Percentiles rank a stretch among this genome's conserved stretches.
phyloP scores from a whole-genome alignment of 495 filamentous ascomycete genomes.

The Daldinia grandis region DNA sequence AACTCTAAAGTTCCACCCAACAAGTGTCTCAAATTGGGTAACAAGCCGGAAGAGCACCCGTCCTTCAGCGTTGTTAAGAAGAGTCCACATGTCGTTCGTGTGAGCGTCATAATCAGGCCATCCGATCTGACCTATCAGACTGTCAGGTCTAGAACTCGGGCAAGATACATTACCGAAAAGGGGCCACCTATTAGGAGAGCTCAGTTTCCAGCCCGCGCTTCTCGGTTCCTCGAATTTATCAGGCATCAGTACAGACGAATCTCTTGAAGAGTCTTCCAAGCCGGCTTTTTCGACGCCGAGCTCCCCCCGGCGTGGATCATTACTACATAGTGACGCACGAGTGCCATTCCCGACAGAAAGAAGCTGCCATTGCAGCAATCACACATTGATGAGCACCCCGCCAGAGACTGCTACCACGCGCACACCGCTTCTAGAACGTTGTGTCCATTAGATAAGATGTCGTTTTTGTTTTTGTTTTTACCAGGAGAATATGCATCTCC shows the following conservation, averaged over 20 bases:
- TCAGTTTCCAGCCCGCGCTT: background rate
- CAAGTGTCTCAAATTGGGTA: background rate
- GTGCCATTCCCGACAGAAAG: slow-evolving; percentile 19
- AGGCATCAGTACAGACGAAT: slow-evolving; percentile 12
- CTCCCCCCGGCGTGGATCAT: slow-evolving; percentile 8
- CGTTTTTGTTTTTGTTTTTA: background rate
- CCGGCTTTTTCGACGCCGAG: slow-evolving; percentile 17
- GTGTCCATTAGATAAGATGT: slow-evolving; percentile 20
- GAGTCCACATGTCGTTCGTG: background rate
- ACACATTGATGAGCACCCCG: slow-evolving; percentile 14
- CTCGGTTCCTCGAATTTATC: background rate
- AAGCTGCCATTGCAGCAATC: slow-evolving; percentile 21
- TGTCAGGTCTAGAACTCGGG: background rate
- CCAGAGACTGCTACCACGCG: slow-evolving; percentile 10
- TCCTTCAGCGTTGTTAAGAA: background rate
- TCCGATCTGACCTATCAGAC: background rate
- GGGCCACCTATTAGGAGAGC: background rate
- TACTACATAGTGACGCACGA: slow-evolving; percentile 26
- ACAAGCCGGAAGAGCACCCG: background rate
- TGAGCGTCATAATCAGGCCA: background rate
- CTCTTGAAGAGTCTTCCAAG: slow-evolving; percentile 1
- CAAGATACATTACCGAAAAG: background rate
- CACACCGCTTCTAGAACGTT: slow-evolving; percentile 1
- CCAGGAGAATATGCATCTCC: background rate
- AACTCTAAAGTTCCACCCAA: background rate